A percentile compares a stretch with the other conserved stretches of the same genome.
Evolutionary conservation across 73 alveolate species (phyloP).

Genomic region (Tetrahymena elliotti): DNA sequence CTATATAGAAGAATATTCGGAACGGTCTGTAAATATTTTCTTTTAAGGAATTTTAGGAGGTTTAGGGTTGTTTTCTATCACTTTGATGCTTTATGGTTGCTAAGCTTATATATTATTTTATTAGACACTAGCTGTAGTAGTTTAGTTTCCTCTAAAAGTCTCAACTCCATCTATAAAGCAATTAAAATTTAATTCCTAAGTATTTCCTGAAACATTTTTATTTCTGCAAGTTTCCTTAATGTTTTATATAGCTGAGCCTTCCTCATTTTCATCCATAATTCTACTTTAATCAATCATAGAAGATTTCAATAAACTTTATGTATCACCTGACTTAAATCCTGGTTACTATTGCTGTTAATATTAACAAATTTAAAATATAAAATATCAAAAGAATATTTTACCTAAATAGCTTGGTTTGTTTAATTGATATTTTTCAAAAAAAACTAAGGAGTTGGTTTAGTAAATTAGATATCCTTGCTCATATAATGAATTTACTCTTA

Average conservation of each 20-base stretch:
- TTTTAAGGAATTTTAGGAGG: background rate
- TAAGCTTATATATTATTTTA: background rate
- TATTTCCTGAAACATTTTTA: background rate
- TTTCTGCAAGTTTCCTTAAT: background rate
- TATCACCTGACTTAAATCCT: background rate
- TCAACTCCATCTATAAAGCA: background rate
- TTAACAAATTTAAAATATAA: background rate
- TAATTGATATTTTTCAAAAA: background rate
- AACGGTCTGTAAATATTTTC: background rate
- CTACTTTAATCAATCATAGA: background rate
- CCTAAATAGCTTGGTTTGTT: background rate
- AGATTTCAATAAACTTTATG: background rate
- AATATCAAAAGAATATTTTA: background rate
- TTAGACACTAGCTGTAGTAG: background rate
- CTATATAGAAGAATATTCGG: background rate
- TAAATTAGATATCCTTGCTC: background rate
- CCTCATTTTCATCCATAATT: background rate
- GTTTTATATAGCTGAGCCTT: background rate
- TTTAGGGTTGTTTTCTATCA: background rate
- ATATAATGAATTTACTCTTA: background rate
- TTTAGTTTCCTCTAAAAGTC: background rate
- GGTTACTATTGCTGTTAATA: background rate
- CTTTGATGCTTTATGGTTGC: background rate
- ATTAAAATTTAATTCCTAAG: background rate
- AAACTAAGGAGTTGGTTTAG: background rate